These are phyloP conservation scores for Cetraspora pellucida DNA, from an alignment of 192 early-diverging fungal species.

Conservation along the genomic window DNA sequence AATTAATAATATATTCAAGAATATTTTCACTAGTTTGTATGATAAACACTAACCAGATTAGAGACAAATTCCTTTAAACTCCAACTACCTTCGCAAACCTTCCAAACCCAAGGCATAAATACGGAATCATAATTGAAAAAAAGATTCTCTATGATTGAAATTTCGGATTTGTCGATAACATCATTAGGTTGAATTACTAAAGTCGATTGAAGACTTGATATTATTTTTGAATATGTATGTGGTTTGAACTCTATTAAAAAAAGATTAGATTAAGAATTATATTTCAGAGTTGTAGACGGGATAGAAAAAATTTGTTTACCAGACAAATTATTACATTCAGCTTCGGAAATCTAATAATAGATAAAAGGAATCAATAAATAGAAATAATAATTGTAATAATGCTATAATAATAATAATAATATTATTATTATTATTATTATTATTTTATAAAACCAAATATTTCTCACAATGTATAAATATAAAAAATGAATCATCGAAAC, in stretches of 20 bases:
- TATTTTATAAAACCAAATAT: no score
- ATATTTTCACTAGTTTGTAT: background rate
- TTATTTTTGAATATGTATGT: conserved; percentile 20
- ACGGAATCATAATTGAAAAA: conserved; percentile 10
- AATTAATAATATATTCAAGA: background rate
- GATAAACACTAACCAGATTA: background rate
- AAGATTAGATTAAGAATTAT: background rate
- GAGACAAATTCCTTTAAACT: conserved; percentile 19
- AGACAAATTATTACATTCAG: conserved; percentile 2
- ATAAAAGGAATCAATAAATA: background rate
- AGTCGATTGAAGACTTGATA: conserved; percentile 2
- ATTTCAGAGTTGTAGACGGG: background rate
- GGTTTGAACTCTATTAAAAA: conserved; percentile 2
- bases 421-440: no score
- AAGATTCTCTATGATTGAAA: background rate
- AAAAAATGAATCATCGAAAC: conserved; percentile 32
- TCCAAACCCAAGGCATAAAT: conserved; percentile 28
- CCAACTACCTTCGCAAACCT: conserved; percentile 10
- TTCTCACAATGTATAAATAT: conserved; percentile 24
- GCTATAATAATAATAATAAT: background rate
- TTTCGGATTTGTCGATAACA: background rate
- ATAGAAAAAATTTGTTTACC: background rate
- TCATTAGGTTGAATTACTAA: background rate
- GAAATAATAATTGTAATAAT: background rate
- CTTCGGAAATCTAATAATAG: background rate